Base-by-base conservation (phyloP, 257 asterid genomes). In the Fraxinus pennsylvanica region DNA sequence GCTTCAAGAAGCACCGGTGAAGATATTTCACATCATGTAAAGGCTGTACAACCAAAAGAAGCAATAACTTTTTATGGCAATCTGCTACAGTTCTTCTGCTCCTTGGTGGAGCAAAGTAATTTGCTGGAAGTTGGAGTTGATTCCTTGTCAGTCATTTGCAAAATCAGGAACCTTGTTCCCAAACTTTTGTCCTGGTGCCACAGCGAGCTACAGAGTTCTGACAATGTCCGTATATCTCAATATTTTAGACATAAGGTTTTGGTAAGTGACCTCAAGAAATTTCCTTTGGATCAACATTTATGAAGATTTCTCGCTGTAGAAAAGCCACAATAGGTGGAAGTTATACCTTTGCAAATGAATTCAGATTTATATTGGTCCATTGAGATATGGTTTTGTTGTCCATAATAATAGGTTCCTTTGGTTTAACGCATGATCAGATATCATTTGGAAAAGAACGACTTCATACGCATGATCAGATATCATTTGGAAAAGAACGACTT, bases 201-300 rank as follows among this genome's bases (percentile, higher is more conserved):
- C 79, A 74, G 77, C 13, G 79, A 87, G 77, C 84, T 80, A 72
- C 88, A 81, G 75, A 78, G 76, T 43, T 61, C 79, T 38, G 74
- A 65, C 43, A 79, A 78, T 83, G 72, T 79, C 79, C 85, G 86
- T 45, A 82, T 87, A 35, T 88, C 84, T 76, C 89, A 85, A 63
- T 96, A 93, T 82, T 78, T 87, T 84, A 90, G 89, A 72, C 97
- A 96, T 88, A 93, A 96, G 87, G 77, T 93, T 47, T 86, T 96
- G 97, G 99, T 94, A 88, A 77, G 81, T 59, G 68, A 25, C 68
- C 30, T 45, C 19, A 14, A 17, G 50, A 76, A 14, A 35, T 68
- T 22, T 75, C 52, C 41, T 30, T 63, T 63, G 6, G 33, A 8
- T 63, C 69, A 22, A 59, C 76, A 22, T 63, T 47, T 77, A 50